Conservation (phyloP, 148 eudicot genomes). For the Agrostemma githago region DNA sequence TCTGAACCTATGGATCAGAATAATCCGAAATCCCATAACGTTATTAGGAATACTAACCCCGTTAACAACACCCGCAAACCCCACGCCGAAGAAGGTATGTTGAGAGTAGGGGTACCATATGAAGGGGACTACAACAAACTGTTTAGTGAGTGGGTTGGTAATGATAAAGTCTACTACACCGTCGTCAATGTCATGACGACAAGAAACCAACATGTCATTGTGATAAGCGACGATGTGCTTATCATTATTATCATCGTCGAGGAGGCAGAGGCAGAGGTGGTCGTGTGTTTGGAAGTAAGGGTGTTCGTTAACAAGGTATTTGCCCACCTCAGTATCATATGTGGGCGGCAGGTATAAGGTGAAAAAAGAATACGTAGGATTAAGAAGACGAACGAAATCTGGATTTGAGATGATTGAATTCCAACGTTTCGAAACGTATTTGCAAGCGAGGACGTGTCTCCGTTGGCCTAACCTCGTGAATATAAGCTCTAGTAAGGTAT, state of each 20-base stretch:
- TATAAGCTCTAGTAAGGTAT: neutral
- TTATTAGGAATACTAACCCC: no score
- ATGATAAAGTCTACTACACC: no score
- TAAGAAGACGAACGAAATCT: neutral
- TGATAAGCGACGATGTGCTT: neutral
- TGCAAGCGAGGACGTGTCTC: neutral
- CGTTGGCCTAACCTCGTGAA: neutral
- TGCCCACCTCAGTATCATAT: no score
- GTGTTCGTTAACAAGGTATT: no score
- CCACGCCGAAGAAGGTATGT: no score
- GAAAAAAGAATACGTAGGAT: neutral
- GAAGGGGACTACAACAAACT: no score
- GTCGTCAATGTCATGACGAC: no score
- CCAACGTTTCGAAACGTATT: slow-evolving; percentile 3
- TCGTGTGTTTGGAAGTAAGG: neutral
- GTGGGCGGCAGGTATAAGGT: neutral
- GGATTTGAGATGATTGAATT: slow-evolving; percentile 3
- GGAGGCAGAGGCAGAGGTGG: neutral
- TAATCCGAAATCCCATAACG: no score
- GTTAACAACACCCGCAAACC: no score
- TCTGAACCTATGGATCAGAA: no score
- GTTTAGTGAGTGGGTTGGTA: no score
- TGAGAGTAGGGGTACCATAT: no score
- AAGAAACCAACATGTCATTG: neutral
- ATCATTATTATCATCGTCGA: neutral